These are phyloP conservation scores for Cryphonectria carpinicola DNA, from an alignment of 2,329 filamentous ascomycete species.

Conservation along the genomic window DNA sequence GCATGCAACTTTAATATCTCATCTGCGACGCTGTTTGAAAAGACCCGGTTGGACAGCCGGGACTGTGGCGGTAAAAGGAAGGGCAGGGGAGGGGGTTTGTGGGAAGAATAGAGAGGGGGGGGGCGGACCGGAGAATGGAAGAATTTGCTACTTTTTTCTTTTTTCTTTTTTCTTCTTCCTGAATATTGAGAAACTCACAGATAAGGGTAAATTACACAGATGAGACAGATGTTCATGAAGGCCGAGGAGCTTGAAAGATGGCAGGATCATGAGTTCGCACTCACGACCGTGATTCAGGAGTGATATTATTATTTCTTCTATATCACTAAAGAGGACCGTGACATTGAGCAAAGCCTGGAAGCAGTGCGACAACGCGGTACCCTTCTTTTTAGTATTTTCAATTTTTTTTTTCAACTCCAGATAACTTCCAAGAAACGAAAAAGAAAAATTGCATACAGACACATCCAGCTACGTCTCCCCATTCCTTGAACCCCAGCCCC, in stretches of 20 bases:
- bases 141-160: background rate
- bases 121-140: background rate
- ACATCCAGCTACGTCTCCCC: constrained; percentile 1
- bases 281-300: background rate
- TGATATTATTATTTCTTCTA: background rate
- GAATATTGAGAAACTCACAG: background rate
- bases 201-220: background rate
- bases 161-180: background rate
- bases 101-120: background rate
- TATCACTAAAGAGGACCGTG: constrained; percentile 5
- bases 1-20: constrained; percentile 12
- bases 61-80: background rate
- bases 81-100: background rate
- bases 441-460: background rate
- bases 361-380: background rate
- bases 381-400: constrained; percentile 12
- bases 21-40: constrained; percentile 5
- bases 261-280: background rate
- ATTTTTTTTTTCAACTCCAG: background rate
- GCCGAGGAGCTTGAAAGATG: background rate
- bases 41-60: constrained; percentile 13
- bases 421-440: background rate
- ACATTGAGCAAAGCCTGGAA: background rate
- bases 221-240: background rate
- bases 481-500: background rate